Evolutionary conservation across 139 green algal species (phyloP).

Genomic region (Yamagishiella unicocca): DNA sequence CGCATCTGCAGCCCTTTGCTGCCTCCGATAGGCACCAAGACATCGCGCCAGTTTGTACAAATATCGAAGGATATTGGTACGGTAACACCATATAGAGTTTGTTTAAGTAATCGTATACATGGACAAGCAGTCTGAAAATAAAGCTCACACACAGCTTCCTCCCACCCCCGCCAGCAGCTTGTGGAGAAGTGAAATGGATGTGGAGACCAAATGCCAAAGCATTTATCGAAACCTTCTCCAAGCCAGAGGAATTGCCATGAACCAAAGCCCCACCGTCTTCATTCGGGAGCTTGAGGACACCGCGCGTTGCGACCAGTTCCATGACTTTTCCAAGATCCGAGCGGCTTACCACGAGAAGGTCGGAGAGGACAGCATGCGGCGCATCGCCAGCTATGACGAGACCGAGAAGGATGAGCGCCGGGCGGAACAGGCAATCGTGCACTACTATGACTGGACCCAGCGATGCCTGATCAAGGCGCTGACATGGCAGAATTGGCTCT

Average conservation of each 20-base stretch:
- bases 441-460: conserved; percentile 25
- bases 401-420: conserved; percentile 19
- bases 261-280: not conserved
- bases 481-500: not conserved
- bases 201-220: not conserved
- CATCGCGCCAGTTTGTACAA: too few relatives aligned
- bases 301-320: not conserved
- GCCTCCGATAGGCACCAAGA: too few relatives aligned
- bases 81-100: too few relatives aligned
- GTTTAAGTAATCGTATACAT: too few relatives aligned
- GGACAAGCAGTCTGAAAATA: too few relatives aligned
- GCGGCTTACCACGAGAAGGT: not conserved
- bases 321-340: conserved; percentile 11
- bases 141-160: too few relatives aligned
- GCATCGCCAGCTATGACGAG: not conserved
- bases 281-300: conserved; percentile 19
- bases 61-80: too few relatives aligned
- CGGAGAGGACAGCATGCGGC: not conserved
- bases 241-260: not conserved
- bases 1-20: too few relatives aligned
- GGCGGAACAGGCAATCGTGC: conserved; percentile 6
- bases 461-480: not conserved
- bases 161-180: too few relatives aligned
- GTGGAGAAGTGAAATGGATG: not conserved
- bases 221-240: conserved; percentile 3